These are phyloP conservation scores for Entonaema liquescens DNA, from an alignment of 495 filamentous ascomycete genomes.

Conservation along the genomic window DNA sequence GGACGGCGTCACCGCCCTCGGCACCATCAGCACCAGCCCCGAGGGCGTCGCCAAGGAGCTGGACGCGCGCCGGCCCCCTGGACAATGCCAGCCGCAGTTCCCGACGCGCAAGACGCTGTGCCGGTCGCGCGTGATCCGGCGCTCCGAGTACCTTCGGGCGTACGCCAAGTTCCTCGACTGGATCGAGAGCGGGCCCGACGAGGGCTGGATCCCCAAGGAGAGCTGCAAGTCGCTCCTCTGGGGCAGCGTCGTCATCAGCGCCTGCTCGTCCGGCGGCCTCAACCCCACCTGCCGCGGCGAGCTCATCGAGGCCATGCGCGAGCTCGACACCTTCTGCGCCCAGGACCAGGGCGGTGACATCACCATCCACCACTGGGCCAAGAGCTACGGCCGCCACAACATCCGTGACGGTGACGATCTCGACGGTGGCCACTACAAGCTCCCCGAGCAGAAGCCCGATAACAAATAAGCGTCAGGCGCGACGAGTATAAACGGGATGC, in stretches of 20 bases:
- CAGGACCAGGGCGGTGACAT: constrained; percentile 22
- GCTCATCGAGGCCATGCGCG: constrained; percentile 42
- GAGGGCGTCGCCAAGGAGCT: not conserved
- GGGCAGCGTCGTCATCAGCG: constrained; percentile 6
- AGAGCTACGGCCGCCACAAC: constrained; percentile 32
- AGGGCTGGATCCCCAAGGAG: constrained; percentile 22
- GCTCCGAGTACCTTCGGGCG: constrained; percentile 25
- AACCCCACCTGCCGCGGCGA: constrained; percentile 32
- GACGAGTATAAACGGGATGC: not conserved
- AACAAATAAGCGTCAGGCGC: not conserved
- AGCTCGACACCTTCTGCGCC: constrained; percentile 42
- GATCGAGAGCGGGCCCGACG: constrained; percentile 30
- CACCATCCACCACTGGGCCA: constrained; percentile 17
- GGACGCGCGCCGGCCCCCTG: not conserved
- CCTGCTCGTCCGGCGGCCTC: constrained; percentile 16
- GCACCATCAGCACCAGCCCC: not conserved
- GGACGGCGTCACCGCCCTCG: not conserved
- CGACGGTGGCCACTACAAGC: constrained; percentile 2
- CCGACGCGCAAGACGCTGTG: constrained; percentile 27
- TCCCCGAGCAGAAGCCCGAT: not conserved
- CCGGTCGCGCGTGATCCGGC: constrained; percentile 12
- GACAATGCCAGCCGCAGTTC: constrained; percentile 21
- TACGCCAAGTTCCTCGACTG: constrained; percentile 30
- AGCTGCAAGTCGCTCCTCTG: constrained; percentile 27
- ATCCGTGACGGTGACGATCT: constrained; percentile 20